Evolutionary conservation across 2,329 filamentous ascomycete species (phyloP), one percentile per base, ranked within the genome.

Genomic region (Alternaria tenuissima): DNA sequence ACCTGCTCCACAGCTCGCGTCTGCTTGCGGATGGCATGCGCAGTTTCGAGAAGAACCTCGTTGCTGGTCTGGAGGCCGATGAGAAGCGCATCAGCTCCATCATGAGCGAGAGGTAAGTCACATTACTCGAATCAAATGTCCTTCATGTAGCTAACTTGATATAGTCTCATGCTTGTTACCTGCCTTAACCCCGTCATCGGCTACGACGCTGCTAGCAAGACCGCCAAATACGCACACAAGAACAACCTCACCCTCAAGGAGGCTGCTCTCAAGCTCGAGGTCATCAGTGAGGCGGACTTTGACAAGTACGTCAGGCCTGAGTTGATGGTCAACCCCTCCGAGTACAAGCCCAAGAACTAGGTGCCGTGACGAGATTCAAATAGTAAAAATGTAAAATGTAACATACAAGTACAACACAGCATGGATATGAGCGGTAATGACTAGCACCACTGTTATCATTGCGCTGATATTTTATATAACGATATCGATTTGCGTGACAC

Each of bases 221-320:
- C 70, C 8, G 75, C 75, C 1, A 77, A 77, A 89, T 96, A 99
- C 77, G 95, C 95, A 16, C 95, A 99, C 85, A 97, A 97, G 88
- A 98, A 98, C 88, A 93, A 93, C 34, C 82, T 94, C 52, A 97
- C 93, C 24, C 87, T 99, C 60, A 97, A 97, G 86, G 84, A 96
- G 83, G 94, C 91, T 75, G 94, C 95, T 20, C 89, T 98, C 86
- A 92, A 98, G 85, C 87, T 99, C 68, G 87, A 97, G 70, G 94
- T 93, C 46, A 84, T 98, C 69, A 94, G 89, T 66, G 89, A 90
- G 76, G 92, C 91, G 75, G 94, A 97, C 77, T 98, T 98, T 77
- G 93, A 97, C 81, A 86, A 88, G 69, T 85, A 96, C 67, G 95
- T 99, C 68, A 89, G 89, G 74, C 95, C 95, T 24, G 94, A 98